These are phyloP conservation scores for Chlamydomonas eustigma DNA, from an alignment of 139 green algal species.

Conservation along the genomic window DNA sequence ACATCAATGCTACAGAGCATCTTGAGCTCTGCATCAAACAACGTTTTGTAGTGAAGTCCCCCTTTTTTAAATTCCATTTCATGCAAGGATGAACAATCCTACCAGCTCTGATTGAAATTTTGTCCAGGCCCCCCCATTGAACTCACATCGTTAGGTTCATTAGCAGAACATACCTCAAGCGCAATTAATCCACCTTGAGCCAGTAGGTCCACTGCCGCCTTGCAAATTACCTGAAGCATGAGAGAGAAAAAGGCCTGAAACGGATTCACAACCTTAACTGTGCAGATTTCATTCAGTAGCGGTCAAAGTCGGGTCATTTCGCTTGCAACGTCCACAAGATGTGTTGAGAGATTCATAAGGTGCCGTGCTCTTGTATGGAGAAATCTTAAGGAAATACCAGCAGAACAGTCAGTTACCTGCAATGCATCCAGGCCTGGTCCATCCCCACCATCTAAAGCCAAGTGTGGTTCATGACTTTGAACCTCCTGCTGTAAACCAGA, in stretches of 20 bases:
- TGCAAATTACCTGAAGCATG: slow-evolving; percentile 18
- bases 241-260: background rate
- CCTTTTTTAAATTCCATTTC: background rate
- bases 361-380: background rate
- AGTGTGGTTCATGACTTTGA: slow-evolving; percentile 71
- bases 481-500: slow-evolving; percentile 65
- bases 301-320: background rate
- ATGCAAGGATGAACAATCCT: background rate
- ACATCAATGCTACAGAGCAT: background rate
- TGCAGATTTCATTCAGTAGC: background rate
- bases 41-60: background rate
- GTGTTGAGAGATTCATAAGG: background rate
- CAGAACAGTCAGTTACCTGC: slow-evolving; percentile 20
- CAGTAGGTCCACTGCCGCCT: slow-evolving; percentile 17
- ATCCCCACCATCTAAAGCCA: slow-evolving; percentile 76
- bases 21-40: background rate
- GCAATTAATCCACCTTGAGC: slow-evolving; percentile 58
- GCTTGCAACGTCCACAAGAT: background rate
- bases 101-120: background rate
- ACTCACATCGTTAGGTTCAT: background rate
- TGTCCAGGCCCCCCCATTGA: too few relatives aligned
- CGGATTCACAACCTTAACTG: background rate
- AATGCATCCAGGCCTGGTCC: slow-evolving; percentile 61
- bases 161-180: slow-evolving; percentile 41
- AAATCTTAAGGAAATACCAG: background rate